Conservation (phyloP, 176 grass and related monocot species). For the Hsuehochloa calcarea region DNA sequence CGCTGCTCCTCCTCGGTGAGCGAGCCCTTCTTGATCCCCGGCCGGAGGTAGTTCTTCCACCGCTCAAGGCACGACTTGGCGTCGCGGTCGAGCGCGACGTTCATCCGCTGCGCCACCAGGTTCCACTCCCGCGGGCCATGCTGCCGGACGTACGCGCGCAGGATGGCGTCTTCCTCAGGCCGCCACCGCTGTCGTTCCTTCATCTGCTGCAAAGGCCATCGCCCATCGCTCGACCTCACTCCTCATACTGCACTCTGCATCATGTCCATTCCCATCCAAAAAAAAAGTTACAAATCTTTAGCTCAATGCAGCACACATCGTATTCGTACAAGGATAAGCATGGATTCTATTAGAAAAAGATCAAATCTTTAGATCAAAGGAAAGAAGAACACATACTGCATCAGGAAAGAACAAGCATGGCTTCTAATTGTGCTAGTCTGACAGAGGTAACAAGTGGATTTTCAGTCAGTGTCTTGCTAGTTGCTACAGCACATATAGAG, state of each 20-base stretch:
- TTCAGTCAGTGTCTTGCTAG: neutral
- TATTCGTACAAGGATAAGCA: neutral
- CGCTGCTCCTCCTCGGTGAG: slow-evolving; percentile 94
- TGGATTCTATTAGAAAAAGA: neutral
- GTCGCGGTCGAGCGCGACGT: slow-evolving; percentile 67
- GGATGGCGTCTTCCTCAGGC: slow-evolving; percentile 90
- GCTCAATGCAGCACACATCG: neutral
- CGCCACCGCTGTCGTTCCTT: slow-evolving; percentile 97
- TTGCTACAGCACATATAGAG: neutral
- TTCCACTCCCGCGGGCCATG: slow-evolving; percentile 87
- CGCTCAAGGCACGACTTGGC: slow-evolving; percentile 95
- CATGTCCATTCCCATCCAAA: neutral
- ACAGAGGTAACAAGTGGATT: too few relatives aligned
- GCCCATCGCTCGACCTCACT: slow-evolving; percentile 49
- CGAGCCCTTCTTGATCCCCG: slow-evolving; percentile 88
- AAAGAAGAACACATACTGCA: neutral
- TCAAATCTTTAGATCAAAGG: neutral
- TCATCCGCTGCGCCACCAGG: slow-evolving; percentile 93
- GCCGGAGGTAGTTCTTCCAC: slow-evolving; percentile 98
- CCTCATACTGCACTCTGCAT: slow-evolving; percentile 64
- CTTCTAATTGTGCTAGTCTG: neutral
- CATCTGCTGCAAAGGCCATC: slow-evolving; percentile 70
- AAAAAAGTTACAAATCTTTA: neutral
- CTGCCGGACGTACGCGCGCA: slow-evolving; percentile 88
- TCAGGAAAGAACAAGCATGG: neutral